phyloP scores from a whole-genome alignment of 768 basidiomycete species.

The Boletus patriciae region DNA sequence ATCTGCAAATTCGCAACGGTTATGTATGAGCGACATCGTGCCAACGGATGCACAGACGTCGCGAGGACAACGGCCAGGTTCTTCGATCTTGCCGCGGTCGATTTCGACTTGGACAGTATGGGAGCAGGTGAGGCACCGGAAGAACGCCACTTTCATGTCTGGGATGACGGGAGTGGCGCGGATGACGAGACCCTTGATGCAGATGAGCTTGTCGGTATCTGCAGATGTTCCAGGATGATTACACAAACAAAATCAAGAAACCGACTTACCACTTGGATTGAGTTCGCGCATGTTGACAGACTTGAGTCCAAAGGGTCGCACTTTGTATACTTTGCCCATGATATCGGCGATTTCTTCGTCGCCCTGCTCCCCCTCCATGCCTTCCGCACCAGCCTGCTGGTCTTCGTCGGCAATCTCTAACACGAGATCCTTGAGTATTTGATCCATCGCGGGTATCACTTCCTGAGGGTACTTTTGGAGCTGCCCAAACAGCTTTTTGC shows the following conservation, averaged over 20 bases:
- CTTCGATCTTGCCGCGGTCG: slow-evolving; percentile 95
- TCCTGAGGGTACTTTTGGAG: slow-evolving; percentile 95
- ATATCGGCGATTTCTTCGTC: slow-evolving; percentile 90
- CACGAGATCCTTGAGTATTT: slow-evolving; percentile 91
- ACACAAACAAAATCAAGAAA: background rate
- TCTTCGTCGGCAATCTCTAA: slow-evolving; percentile 84
- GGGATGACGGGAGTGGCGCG: slow-evolving; percentile 97
- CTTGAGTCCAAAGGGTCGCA: slow-evolving; percentile 84
- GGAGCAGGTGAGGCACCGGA: slow-evolving; percentile 92
- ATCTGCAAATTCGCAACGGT: slow-evolving; percentile 95
- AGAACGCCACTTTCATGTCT: slow-evolving; percentile 99
- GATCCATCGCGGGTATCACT: slow-evolving; percentile 96
- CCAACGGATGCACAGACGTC: slow-evolving; percentile 88
- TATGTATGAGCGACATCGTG: slow-evolving; percentile 94
- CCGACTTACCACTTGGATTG: slow-evolving; percentile 78
- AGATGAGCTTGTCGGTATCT: slow-evolving; percentile 98
- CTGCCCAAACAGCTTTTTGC: slow-evolving; percentile 79
- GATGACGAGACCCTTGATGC: slow-evolving; percentile 95
- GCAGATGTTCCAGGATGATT: background rate
- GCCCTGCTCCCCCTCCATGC: slow-evolving; percentile 73
- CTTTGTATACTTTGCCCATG: slow-evolving; percentile 85
- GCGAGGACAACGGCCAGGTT: slow-evolving; percentile 87
- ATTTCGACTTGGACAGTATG: slow-evolving; percentile 98
- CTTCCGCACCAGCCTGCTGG: slow-evolving; percentile 64
- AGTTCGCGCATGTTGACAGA: slow-evolving; percentile 92